Conservation (phyloP, 139 green algal genomes). For the Coelastrella sp. region DNA sequence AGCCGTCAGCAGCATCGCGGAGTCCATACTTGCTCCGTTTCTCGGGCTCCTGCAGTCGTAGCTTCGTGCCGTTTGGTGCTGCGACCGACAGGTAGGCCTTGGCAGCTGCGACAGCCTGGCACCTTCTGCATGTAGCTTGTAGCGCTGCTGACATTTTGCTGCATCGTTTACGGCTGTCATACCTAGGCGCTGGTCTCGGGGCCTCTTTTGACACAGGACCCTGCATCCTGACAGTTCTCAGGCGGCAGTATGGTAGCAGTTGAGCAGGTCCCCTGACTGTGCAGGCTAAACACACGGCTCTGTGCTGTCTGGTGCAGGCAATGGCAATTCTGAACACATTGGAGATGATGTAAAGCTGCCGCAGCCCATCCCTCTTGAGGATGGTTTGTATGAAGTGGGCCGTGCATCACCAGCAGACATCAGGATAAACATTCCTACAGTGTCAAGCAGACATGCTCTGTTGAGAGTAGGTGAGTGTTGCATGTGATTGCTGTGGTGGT, state of each 20-base stretch:
- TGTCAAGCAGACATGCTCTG: constrained; percentile 59
- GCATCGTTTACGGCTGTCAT: too few relatives aligned
- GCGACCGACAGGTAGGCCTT: constrained; percentile 28
- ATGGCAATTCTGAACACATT: constrained; percentile 54
- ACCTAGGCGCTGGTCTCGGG: too few relatives aligned
- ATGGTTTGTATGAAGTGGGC: constrained; percentile 57
- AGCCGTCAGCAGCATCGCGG: neutral
- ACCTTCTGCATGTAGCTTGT: too few relatives aligned
- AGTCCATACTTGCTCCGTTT: neutral
- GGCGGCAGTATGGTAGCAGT: too few relatives aligned
- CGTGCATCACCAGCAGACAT: constrained; percentile 58
- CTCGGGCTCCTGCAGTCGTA: constrained; percentile 6
- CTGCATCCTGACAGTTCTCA: too few relatives aligned
- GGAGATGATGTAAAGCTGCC: constrained; percentile 51
- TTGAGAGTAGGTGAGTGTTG: constrained; percentile 48
- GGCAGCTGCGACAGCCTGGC: neutral
- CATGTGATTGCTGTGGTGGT: too few relatives aligned
- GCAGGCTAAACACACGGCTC: too few relatives aligned
- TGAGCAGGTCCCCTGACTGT: too few relatives aligned
- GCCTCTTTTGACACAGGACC: too few relatives aligned
- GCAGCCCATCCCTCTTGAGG: constrained; percentile 31
- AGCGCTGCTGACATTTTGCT: too few relatives aligned
- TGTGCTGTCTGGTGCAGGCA: constrained; percentile 27
- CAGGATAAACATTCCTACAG: constrained; percentile 52
- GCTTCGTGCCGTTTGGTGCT: constrained; percentile 33